Evolutionary conservation across 441 rosid species (phyloP), one percentile per base, ranked within the genome.

Genomic region (Pelargonium citronellum): DNA sequence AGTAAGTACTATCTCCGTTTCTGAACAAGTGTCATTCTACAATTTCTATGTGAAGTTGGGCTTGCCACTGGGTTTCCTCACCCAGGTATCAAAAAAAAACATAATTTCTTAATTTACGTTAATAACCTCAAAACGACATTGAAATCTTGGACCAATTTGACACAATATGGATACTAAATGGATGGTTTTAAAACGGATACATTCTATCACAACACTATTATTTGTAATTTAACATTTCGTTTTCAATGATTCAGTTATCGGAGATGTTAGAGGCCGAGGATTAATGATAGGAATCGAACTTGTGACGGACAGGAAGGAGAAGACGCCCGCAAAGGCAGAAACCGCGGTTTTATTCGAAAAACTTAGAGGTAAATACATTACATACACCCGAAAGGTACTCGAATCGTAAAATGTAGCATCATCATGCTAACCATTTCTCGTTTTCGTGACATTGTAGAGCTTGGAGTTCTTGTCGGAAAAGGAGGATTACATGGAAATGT

Each of bases 211-310:
- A 37, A 6, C 41, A 37, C 41, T 0, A 37, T 37, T 37, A 5
- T 37, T 37, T 37, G 41, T 37, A 37, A 37, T 37, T 37, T 37
- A 37, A 37, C 41, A 19, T 58, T 3, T 9, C 1, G 24, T 1
- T 20, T 58, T 19, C 22, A 10, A 17, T 66, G 16, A 77, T 80
- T 74, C 81, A 91, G 92, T 87, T 72, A 87, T 89, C 27, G 99
- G 98, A 81, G 92, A 95, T 80, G 83, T 87, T 16, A 86, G 98
- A 80, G 97, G 99, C 61, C 83, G 96, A 72, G 97, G 98, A 17
- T 77, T 90, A 66, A 88, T 90, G 99, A 81, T 89, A 64, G 96
- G 97, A 41, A 67, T 89, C 3, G 97, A 91, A 73, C 90, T 94
- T 5, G 95, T 94, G 67, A 86, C 75, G 43, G 95, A 94, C 67